These are phyloP conservation scores for Hygrocybe coccinea DNA, from an alignment of 768 basidiomycete species.

Conservation along the genomic window DNA sequence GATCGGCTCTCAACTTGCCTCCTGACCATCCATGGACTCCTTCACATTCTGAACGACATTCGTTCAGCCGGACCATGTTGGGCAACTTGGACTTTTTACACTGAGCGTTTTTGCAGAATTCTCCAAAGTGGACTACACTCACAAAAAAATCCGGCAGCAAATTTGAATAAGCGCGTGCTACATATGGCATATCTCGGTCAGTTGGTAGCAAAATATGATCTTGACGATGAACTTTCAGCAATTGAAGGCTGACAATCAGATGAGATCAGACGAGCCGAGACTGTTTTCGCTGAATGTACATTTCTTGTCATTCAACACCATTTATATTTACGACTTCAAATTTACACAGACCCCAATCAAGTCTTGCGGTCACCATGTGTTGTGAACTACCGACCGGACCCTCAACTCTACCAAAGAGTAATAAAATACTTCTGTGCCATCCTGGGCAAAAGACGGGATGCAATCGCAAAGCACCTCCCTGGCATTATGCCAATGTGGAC, in stretches of 20 bases:
- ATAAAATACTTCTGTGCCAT: conserved; percentile 16
- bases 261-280: background rate
- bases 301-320: background rate
- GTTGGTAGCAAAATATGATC: conserved; percentile 22
- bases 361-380: conserved; percentile 15
- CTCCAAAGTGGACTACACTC: conserved; percentile 23
- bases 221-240: conserved; percentile 15
- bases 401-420: conserved; percentile 11
- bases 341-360: conserved; percentile 13
- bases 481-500: conserved; percentile 20
- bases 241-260: background rate
- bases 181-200: conserved; percentile 25
- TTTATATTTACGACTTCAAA: background rate
- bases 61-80: conserved; percentile 30
- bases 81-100: conserved; percentile 33
- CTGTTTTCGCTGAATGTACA: conserved; percentile 7
- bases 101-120: conserved; percentile 32
- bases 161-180: conserved; percentile 22
- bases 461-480: conserved; percentile 11
- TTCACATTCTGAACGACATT: conserved; percentile 32
- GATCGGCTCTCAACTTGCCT: conserved; percentile 26
- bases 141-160: conserved; percentile 23
- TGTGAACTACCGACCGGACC: conserved; percentile 3
- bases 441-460: background rate
- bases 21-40: conserved; percentile 30